Base-by-base conservation (phyloP, 768 basidiomycete genomes). In the Gloeopeniophorella convolvens region DNA sequence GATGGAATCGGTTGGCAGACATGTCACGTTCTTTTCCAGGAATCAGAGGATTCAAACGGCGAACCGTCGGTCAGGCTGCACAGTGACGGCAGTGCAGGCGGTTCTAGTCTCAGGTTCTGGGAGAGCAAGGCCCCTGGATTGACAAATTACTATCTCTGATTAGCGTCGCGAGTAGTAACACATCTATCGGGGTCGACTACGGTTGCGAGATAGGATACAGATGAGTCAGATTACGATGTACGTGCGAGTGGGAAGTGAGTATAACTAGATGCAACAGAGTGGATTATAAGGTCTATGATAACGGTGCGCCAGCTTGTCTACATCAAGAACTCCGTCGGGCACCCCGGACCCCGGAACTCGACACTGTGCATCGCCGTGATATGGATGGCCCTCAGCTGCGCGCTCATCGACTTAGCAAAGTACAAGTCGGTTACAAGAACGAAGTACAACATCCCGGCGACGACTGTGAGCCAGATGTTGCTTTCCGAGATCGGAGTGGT, bases 51-150 rank as follows among this genome's bases (percentile, higher is more conserved):
- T 16, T 37, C 24, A 18, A 43, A 36, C 2, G 59, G 11, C 6
- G 35, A 52, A 24, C 62, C 63, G 2, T 41, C 15, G 18, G 31
- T 56, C 9, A 48, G 60, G n/a, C 26, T 51, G 26, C 50, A 52
- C 31, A 47, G 62, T 28, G 53, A 61, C 7, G 59, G 45, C 2
- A 37, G 39, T 7, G 42, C 47, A 12, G 59, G 59, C 39, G 56
- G 62, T 52, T 51, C 54, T 1, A 58, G 51, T 12, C 30, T 15
- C 4, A 57, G 54, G 26, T 24, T 44, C 20, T 65, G 64, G 64
- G 49, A 34, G 5, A 34, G 33, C n/a, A 54, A 59, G 28, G 62
- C 64, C 1, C 64, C 64, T 1, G 63, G 62, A 2, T 26, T 61
- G 8, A 51, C 27, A 13, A 28, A 55, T 31, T 55, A 55, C 27